These are phyloP conservation scores for Pinus albicaulis DNA, from an alignment of 75 land plant genomes.

Conservation along the genomic window DNA sequence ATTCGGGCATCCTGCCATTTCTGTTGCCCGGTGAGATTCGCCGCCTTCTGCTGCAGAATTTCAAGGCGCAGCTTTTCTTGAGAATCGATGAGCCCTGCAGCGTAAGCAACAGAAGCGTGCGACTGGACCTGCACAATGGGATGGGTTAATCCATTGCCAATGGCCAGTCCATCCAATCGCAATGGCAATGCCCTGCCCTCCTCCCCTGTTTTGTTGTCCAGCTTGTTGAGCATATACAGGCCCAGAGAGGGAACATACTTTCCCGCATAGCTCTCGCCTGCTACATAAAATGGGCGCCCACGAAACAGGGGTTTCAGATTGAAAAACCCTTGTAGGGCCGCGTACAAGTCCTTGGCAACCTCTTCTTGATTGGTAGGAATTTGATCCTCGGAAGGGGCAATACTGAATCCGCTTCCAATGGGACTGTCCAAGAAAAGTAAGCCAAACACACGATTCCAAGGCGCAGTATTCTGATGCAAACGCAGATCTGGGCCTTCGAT, in stretches of 20 bases:
- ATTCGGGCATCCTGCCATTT: slow-evolving; percentile 53
- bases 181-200: slow-evolving; percentile 8
- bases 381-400: slow-evolving; percentile 39
- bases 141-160: slow-evolving; percentile 83
- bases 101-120: slow-evolving; percentile 62
- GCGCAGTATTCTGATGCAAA: slow-evolving; percentile 20
- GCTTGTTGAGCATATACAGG: slow-evolving; percentile 44
- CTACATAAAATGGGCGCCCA: slow-evolving; percentile 55
- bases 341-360: slow-evolving; percentile 58
- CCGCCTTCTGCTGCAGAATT: slow-evolving; percentile 28
- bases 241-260: slow-evolving; percentile 85
- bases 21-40: slow-evolving; percentile 20
- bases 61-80: slow-evolving; percentile 41
- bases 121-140: slow-evolving; percentile 33
- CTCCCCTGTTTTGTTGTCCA: slow-evolving; percentile 5
- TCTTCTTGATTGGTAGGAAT: slow-evolving; percentile 59
- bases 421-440: slow-evolving; percentile 85
- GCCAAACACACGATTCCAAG: slow-evolving; percentile 84
- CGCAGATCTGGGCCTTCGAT: slow-evolving; percentile 10
- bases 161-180: slow-evolving; percentile 56
- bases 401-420: slow-evolving; percentile 81
- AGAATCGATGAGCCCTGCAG: slow-evolving; percentile 58
- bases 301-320: slow-evolving; percentile 25
- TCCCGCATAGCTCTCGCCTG: slow-evolving; percentile 90
- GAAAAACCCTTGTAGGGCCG: slow-evolving; percentile 46